phyloP scores from a whole-genome alignment of 2,329 filamentous ascomycete genomes.

The Daldinia eschscholtzii region DNA sequence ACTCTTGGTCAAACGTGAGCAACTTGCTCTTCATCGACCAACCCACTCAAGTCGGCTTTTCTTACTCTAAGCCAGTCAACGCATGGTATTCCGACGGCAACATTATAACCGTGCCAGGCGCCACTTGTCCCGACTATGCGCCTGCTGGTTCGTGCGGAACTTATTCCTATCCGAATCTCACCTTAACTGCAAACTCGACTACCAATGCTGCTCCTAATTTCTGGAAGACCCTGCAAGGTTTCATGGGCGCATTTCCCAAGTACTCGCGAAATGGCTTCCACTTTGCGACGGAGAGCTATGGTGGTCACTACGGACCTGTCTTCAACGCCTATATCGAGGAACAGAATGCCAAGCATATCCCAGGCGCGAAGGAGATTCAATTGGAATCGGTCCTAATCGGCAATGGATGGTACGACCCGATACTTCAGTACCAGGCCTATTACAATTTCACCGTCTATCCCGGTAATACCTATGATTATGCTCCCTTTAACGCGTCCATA shows the following conservation, averaged over 20 bases:
- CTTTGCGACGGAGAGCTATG: constrained; percentile 69
- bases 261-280: constrained; percentile 64
- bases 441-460: constrained; percentile 69
- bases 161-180: constrained; percentile 64
- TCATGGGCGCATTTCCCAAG: constrained; percentile 71
- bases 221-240: constrained; percentile 72
- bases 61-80: constrained; percentile 58
- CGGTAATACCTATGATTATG: constrained; percentile 69
- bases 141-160: constrained; percentile 64
- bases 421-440: constrained; percentile 68
- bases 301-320: constrained; percentile 69
- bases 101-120: constrained; percentile 60
- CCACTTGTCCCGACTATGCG: constrained; percentile 64
- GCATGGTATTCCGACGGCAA: constrained; percentile 47
- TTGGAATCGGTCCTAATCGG: constrained; percentile 66
- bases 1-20: constrained; percentile 70
- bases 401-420: constrained; percentile 67
- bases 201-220: constrained; percentile 67
- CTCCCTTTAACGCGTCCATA: constrained; percentile 63
- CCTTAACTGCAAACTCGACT: constrained; percentile 66
- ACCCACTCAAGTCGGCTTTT: constrained; percentile 70
- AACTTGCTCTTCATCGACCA: constrained; percentile 74
- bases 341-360: constrained; percentile 59
- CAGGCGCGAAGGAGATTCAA: constrained; percentile 61
- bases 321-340: constrained; percentile 64